phyloP scores from a whole-genome alignment of 257 asterid species.

The Scutellaria baicalensis region DNA sequence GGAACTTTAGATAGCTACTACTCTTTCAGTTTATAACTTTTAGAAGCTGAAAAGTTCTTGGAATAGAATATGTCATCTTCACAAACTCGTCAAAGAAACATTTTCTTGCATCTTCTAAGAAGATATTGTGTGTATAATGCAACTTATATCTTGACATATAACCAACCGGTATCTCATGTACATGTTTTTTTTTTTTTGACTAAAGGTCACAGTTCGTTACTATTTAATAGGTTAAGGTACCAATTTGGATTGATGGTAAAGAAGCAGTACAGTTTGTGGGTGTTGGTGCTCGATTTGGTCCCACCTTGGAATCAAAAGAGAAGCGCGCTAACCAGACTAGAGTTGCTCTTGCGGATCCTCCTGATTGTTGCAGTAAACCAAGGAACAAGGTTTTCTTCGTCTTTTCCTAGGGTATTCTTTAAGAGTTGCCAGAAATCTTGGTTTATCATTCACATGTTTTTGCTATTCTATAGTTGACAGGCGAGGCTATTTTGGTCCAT shows the following conservation, averaged over 20 bases:
- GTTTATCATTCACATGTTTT: background rate
- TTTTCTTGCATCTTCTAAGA: background rate
- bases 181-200: background rate
- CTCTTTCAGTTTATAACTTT: background rate
- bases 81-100: background rate
- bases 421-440: background rate
- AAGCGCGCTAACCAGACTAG: conserved; percentile 80
- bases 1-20: background rate
- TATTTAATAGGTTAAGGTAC: conserved; percentile 69
- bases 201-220: background rate
- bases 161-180: too few species aligned
- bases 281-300: conserved; percentile 94
- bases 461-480: conserved; percentile 44
- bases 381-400: conserved; percentile 55
- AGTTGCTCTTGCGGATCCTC: conserved; percentile 82
- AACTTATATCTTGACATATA: too few species aligned
- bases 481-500: conserved; percentile 78
- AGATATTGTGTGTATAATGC: background rate
- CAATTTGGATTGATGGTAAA: conserved; percentile 62
- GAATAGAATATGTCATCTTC: background rate
- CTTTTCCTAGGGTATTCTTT: background rate
- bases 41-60: background rate
- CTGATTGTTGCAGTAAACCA: conserved; percentile 83
- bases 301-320: conserved; percentile 86
- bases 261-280: conserved; percentile 86